Evolutionary conservation across 495 filamentous ascomycete genomes (phyloP), one percentile per base, ranked within the genome.

Genomic region (Penicillium canescens): DNA sequence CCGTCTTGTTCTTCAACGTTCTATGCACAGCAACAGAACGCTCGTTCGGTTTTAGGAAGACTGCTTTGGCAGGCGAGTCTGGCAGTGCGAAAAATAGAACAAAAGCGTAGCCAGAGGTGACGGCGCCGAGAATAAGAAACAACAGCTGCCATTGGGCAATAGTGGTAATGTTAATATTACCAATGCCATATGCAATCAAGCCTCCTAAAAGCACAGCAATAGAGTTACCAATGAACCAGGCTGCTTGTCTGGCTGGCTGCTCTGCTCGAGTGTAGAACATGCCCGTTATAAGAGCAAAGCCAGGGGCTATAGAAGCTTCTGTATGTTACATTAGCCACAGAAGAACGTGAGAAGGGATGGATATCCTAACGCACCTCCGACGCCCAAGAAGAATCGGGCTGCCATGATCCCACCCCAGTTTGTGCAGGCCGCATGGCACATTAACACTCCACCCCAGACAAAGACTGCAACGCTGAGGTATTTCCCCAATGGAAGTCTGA

Each of bases 241-340:
- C 59, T 11, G 76, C 79, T 44, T 80, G 81, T 18, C 81, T 74
- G 23, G 78, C 62, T 0, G 80, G 79, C 44, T 85, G 82, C 56
- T 85, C 78, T 8, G 67, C 65, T 28, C 70, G 59, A 6, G 65
- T 77, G 61, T 82, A 86, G 63, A 78, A 84, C 76, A 82, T 81
- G 8, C 75, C 75, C 37, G 81, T 79, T n/a, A 83, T 77, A 14
- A 85, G 68, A 8, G 81, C 72, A 57, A 85, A 82, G 2, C 77
- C 80, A 1, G 84, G 83, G 26, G 82, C 81, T 6, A 83, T 72
- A 0, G 74, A 75, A 1, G 81, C 79, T 61, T 86, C 82, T 50
- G 46, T 31, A 14, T 16, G 4, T 10, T 10, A 31, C 8, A 2
- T 31, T 9, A 31, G 28, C 0, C 5, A 31, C 9, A 7, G 0